phyloP scores from a whole-genome alignment of 768 basidiomycete genomes.

The Agaricus blazei region DNA sequence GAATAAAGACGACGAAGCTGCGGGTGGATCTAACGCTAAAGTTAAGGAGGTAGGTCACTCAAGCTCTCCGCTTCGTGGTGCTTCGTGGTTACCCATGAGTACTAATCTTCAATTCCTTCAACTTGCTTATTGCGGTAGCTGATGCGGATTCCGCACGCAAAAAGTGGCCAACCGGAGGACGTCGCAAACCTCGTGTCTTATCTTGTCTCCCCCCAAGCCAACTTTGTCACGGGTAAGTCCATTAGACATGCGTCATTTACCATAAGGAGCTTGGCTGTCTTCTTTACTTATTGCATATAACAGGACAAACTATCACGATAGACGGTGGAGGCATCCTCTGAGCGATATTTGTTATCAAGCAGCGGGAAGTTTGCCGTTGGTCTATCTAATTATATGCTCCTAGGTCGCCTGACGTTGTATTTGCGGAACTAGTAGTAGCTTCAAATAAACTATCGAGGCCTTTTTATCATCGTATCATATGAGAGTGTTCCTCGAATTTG shows the following conservation, averaged over 20 bases:
- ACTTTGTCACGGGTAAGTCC: conserved; percentile 1
- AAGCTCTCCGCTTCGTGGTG: too few relatives aligned
- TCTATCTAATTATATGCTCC: not conserved
- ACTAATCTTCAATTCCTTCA: too few relatives aligned
- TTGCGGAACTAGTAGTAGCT: not conserved
- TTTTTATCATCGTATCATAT: not conserved
- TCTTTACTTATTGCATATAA: not conserved
- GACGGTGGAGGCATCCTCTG: not conserved
- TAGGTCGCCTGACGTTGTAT: not conserved
- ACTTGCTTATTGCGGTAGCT: not conserved
- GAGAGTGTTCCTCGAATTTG: not conserved
- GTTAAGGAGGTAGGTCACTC: not conserved
- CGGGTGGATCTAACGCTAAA: not conserved
- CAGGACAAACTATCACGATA: conserved; percentile 1
- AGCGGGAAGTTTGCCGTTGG: not conserved
- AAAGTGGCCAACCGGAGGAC: conserved; percentile 8
- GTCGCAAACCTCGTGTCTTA: conserved; percentile 17
- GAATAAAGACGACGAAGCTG: not conserved
- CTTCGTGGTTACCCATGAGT: not conserved
- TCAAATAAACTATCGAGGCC: not conserved
- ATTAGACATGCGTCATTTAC: not conserved
- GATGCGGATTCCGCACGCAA: not conserved
- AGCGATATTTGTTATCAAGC: not conserved
- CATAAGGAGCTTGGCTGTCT: not conserved
- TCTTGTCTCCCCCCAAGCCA: conserved; percentile 14